Evolutionary conservation across 2,329 filamentous ascomycete species (phyloP).

Genomic region (Huntiella moniliformis): DNA sequence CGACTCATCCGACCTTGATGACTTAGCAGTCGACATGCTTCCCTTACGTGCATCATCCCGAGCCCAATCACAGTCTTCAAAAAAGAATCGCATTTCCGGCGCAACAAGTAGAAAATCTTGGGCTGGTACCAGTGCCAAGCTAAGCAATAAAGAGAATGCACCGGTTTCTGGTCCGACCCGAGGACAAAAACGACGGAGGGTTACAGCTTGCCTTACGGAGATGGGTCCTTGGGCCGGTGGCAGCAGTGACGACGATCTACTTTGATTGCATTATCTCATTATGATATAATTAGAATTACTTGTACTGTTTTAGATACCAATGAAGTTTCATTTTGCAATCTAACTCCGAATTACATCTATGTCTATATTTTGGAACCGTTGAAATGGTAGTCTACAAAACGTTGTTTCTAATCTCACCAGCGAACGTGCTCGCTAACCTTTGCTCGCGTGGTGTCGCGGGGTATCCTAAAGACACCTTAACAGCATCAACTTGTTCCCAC

Average conservation of each 20-base stretch:
- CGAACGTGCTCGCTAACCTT: constrained; percentile 67
- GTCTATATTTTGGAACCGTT: too few relatives aligned
- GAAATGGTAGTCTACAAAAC: constrained; percentile 3
- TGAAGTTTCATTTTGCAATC: background rate
- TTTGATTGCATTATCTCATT: background rate
- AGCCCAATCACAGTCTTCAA: background rate
- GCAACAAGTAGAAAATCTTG: background rate
- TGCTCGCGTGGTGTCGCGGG: constrained; percentile 64
- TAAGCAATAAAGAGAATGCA: background rate
- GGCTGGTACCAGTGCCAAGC: background rate
- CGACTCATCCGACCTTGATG: too few relatives aligned
- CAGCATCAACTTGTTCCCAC: constrained; percentile 59
- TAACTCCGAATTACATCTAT: too few relatives aligned
- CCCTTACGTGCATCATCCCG: background rate
- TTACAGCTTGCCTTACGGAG: background rate
- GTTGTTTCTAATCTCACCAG: constrained; percentile 21
- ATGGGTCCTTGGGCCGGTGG: constrained; percentile 6
- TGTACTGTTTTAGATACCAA: background rate
- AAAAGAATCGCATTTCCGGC: too few relatives aligned
- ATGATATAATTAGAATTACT: background rate
- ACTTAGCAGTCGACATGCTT: too few relatives aligned
- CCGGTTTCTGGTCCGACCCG: background rate
- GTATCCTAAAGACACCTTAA: constrained; percentile 52
- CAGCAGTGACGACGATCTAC: constrained; percentile 10
- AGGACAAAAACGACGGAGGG: background rate